Evolutionary conservation across 139 green algal species (phyloP).

Genomic region (Closterium sp.): DNA sequence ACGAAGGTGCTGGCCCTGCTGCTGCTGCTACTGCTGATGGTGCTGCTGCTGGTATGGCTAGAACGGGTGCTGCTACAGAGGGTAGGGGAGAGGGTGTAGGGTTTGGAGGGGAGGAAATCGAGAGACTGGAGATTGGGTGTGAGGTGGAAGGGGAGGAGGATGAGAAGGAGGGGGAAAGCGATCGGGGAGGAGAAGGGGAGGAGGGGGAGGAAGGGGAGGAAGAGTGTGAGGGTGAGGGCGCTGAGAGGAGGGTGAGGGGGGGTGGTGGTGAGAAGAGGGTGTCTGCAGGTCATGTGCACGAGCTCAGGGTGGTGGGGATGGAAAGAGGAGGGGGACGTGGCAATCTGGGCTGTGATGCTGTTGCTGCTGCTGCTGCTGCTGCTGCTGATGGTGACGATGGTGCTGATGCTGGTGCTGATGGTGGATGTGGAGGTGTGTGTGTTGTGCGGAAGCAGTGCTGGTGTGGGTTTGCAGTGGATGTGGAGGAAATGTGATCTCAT

Average conservation of each 20-base stretch:
- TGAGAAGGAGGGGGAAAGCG: neutral
- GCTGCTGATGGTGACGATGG: neutral
- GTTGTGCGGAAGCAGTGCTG: slow-evolving; percentile 2
- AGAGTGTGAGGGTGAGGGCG: neutral
- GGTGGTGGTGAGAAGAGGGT: neutral
- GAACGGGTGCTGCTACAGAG: neutral
- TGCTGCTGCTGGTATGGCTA: neutral
- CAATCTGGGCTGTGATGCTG: neutral
- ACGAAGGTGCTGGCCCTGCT: slow-evolving; percentile 4
- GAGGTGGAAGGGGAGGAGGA: neutral
- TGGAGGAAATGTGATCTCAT: slow-evolving; percentile 21
- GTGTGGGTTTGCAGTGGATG: slow-evolving; percentile 28
- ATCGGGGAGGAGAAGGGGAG: neutral
- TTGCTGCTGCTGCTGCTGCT: neutral
- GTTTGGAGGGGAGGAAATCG: neutral
- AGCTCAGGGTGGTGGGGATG: neutral
- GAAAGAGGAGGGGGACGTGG: neutral
- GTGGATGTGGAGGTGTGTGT: neutral
- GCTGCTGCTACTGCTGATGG: neutral
- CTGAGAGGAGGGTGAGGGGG: neutral
- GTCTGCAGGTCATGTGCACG: neutral
- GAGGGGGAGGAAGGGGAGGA: neutral
- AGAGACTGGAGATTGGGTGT: neutral
- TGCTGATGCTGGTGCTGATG: neutral
- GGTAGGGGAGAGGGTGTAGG: neutral